These are phyloP conservation scores for Leishmania tarentolae DNA, from an alignment of 208 protist genomes.

Conservation along the genomic window DNA sequence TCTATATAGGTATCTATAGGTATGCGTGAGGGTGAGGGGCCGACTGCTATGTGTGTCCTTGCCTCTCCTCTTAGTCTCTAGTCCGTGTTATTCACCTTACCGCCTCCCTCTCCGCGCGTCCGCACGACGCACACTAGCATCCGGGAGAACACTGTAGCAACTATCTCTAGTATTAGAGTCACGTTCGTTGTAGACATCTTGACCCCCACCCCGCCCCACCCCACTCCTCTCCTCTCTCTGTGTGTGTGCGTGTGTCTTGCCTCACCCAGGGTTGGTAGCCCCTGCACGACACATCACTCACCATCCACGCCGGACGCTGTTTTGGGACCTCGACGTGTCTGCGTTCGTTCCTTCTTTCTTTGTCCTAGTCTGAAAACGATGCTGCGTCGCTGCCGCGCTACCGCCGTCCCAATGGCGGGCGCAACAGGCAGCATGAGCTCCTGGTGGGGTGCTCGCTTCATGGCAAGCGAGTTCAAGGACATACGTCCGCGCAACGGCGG, in stretches of 20 bases:
- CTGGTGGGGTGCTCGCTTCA: constrained; percentile 21
- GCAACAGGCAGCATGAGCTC: no score
- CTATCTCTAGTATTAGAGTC: neutral
- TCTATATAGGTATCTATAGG: neutral
- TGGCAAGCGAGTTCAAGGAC: constrained; percentile 66
- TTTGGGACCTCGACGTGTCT: neutral
- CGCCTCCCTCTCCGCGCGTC: neutral
- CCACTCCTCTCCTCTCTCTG: neutral
- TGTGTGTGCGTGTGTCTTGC: neutral
- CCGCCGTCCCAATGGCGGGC: neutral
- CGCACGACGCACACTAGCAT: neutral
- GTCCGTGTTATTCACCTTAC: neutral
- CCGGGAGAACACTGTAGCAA: neutral
- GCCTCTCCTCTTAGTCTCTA: neutral
- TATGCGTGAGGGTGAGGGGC: neutral
- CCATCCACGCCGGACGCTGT: no score
- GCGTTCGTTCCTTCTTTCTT: neutral
- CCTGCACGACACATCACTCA: neutral
- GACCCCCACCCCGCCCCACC: neutral
- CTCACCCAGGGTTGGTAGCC: neutral
- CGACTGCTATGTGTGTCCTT: neutral
- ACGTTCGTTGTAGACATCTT: neutral
- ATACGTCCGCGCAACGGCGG: constrained; percentile 33
- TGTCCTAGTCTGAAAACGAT: neutral
- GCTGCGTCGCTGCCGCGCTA: neutral